A percentile compares a stretch with the other conserved stretches of the same genome.
These are phyloP conservation scores for Flaveria sonorensis DNA, from an alignment of 129 eudicot genomes.

Conservation along the genomic window DNA sequence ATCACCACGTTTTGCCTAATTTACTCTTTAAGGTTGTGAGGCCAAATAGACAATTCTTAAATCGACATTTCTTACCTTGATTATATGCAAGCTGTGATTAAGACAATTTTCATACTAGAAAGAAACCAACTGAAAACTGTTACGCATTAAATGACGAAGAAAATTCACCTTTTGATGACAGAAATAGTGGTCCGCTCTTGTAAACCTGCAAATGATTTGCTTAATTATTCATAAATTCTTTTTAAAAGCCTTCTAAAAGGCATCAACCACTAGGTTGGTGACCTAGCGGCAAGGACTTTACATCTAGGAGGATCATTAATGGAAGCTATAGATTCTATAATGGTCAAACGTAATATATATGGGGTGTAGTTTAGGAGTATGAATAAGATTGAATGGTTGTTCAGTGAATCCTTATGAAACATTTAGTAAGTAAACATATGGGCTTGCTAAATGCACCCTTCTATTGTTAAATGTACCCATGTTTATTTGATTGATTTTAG, in stretches of 20 bases:
- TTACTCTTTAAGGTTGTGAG: conserved; percentile 6
- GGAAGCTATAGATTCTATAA: no score
- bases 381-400: no score
- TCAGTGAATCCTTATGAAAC: no score
- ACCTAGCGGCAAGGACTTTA: no score
- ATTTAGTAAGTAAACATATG: no score
- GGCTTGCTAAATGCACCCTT: no score
- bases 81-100: conserved; percentile 12
- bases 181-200: conserved; percentile 84
- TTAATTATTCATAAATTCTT: background rate
- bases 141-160: background rate
- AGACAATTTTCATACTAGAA: conserved; percentile 8
- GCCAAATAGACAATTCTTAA: background rate
- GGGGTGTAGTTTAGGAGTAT: no score
- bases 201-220: conserved; percentile 59
- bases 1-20: background rate
- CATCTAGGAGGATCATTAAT: no score
- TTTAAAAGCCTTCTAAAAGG: background rate
- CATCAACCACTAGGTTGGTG: background rate
- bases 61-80: background rate
- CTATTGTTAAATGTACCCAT: no score
- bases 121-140: conserved; percentile 13
- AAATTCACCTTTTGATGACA: conserved; percentile 81
- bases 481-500: no score
- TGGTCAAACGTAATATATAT: no score